Percentiles rank a stretch among this genome's conserved stretches.
Conservation (phyloP, 345 rosid species). For the Theobroma cacao region DNA sequence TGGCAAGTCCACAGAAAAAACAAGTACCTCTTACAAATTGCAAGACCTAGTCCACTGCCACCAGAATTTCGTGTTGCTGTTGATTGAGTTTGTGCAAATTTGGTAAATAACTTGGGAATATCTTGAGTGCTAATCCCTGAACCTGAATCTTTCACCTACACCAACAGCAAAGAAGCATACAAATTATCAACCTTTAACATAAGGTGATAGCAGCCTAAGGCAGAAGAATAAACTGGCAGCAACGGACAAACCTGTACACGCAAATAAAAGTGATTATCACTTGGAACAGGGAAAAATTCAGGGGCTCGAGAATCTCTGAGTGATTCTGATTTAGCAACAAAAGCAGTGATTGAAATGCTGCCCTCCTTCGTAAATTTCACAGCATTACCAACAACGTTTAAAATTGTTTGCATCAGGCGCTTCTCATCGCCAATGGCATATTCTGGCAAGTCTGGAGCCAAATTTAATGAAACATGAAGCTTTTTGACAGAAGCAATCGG, state of each 20-base stretch:
- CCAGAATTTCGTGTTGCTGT: slow-evolving; percentile 56
- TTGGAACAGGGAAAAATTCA: slow-evolving; percentile 56
- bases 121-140: slow-evolving; percentile 85
- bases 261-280: slow-evolving; percentile 77
- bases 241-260: slow-evolving; percentile 74
- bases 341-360: slow-evolving; percentile 61
- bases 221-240: slow-evolving; percentile 1
- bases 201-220: background rate
- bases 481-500: slow-evolving; percentile 90
- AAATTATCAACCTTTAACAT: slow-evolving; percentile 4
- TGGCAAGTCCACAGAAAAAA: background rate
- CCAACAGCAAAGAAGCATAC: slow-evolving; percentile 12
- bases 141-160: slow-evolving; percentile 92
- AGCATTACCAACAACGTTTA: slow-evolving; percentile 93
- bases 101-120: slow-evolving; percentile 78
- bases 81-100: slow-evolving; percentile 84
- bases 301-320: slow-evolving; percentile 61
- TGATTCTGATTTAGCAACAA: slow-evolving; percentile 69
- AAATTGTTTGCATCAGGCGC: slow-evolving; percentile 79
- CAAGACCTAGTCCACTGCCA: slow-evolving; percentile 98
- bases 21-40: slow-evolving; percentile 90
- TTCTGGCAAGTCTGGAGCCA: slow-evolving; percentile 91
- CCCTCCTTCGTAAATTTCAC: slow-evolving; percentile 97
- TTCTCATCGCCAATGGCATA: slow-evolving; percentile 87
- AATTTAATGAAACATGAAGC: slow-evolving; percentile 56